Conservation (phyloP, 306 rosid genomes). For the Cyclanthera cordifolia region DNA sequence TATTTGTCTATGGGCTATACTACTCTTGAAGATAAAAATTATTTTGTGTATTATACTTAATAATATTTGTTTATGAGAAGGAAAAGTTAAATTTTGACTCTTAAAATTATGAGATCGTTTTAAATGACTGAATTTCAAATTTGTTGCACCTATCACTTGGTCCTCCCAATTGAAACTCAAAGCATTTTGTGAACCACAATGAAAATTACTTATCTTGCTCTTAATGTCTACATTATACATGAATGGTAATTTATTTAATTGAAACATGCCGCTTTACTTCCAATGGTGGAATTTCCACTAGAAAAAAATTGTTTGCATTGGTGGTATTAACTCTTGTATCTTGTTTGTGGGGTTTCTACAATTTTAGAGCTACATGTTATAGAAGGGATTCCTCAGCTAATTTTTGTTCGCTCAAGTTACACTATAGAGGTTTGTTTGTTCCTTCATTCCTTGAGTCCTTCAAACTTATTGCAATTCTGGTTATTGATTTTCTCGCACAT, state of each 20-base stretch:
- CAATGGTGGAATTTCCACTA: background rate
- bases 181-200: background rate
- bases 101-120: background rate
- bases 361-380: conserved; percentile 82
- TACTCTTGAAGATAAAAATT: background rate
- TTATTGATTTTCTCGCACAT: background rate
- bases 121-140: background rate
- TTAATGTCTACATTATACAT: background rate
- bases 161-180: background rate
- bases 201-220: background rate
- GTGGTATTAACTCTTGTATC: background rate
- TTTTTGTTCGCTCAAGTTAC: conserved; percentile 80
- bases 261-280: background rate
- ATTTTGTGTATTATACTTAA: background rate
- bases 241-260: background rate
- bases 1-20: background rate
- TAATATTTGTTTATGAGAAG: background rate
- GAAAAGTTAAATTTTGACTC: background rate
- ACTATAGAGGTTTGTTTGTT: conserved; percentile 62
- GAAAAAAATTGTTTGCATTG: background rate
- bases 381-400: conserved; percentile 83
- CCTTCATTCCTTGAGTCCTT: background rate
- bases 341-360: conserved; percentile 20
- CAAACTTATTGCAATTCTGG: background rate
- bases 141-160: background rate